Evolutionary conservation across 148 eudicot genomes (phyloP).

Genomic region (Camellia japonica): DNA sequence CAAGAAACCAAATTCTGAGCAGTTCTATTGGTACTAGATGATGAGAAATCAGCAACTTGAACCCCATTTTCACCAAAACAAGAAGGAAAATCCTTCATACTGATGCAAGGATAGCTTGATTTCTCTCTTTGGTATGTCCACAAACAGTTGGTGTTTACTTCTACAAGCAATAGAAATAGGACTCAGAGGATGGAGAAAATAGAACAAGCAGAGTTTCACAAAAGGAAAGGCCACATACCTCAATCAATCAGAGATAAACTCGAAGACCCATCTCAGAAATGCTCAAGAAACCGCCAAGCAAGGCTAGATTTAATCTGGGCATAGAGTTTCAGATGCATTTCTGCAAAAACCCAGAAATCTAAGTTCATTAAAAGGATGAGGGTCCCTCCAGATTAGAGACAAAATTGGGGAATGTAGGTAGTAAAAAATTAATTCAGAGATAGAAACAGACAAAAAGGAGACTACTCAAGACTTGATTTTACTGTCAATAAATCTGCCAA

Average conservation of each 20-base stretch:
- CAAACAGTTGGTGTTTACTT: slow-evolving; percentile 37
- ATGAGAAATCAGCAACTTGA: slow-evolving; percentile 62
- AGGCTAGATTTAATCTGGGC: slow-evolving; percentile 1
- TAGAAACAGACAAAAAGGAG: slow-evolving; percentile 34
- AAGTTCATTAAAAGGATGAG: slow-evolving; percentile 10
- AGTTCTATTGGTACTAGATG: slow-evolving; percentile 41
- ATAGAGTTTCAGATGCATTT: slow-evolving; percentile 17
- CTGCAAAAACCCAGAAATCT: slow-evolving; percentile 15
- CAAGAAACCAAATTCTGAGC: slow-evolving; percentile 57
- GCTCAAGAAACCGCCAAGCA: slow-evolving; percentile 10
- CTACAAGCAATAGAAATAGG: slow-evolving; percentile 12
- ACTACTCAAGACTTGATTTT: slow-evolving; percentile 9
- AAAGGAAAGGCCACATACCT: slow-evolving; percentile 26
- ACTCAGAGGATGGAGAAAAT: slow-evolving; percentile 5
- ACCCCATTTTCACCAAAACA: slow-evolving; percentile 67
- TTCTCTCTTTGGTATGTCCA: slow-evolving; percentile 26
- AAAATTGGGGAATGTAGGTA: slow-evolving; percentile 39
- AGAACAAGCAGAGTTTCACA: not conserved
- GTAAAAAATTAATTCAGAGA: slow-evolving; percentile 24
- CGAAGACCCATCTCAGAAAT: slow-evolving; percentile 23
- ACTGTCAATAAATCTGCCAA: slow-evolving; percentile 24
- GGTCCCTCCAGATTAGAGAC: slow-evolving; percentile 31
- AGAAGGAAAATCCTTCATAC: slow-evolving; percentile 59
- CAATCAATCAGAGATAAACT: slow-evolving; percentile 17
- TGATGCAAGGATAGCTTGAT: slow-evolving; percentile 7